These are phyloP conservation scores for Pyricularia grisea DNA, from an alignment of 2,329 filamentous ascomycete species.

Conservation along the genomic window DNA sequence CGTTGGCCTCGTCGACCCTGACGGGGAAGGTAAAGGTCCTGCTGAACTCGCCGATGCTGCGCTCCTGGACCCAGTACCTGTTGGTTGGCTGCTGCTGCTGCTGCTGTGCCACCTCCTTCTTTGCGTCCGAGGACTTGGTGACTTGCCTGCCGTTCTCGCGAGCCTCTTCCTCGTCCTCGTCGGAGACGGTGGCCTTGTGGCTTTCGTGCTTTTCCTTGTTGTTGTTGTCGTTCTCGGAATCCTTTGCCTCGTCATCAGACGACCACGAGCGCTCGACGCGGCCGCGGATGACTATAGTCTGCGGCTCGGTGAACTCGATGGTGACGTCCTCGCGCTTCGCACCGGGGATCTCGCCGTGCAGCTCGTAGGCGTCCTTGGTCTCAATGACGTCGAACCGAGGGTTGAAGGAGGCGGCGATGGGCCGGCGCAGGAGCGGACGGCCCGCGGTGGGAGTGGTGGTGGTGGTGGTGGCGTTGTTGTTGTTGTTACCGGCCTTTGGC, in stretches of 20 bases:
- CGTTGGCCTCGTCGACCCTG: constrained; percentile 51
- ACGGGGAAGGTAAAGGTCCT: constrained; percentile 60
- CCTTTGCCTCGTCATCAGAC: constrained; percentile 22
- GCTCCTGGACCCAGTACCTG: constrained; percentile 60
- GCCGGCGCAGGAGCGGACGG: constrained; percentile 8
- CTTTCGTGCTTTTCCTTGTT: constrained; percentile 2
- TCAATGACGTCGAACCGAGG: constrained; percentile 76
- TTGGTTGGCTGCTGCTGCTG: constrained; percentile 11
- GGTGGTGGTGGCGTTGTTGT: not conserved
- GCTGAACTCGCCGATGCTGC: constrained; percentile 56
- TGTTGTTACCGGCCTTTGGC: constrained; percentile 10
- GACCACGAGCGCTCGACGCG: constrained; percentile 52
- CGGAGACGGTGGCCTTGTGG: constrained; percentile 53
- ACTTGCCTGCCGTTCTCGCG: constrained; percentile 16
- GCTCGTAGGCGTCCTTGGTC: constrained; percentile 57
- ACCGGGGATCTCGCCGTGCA: constrained; percentile 72
- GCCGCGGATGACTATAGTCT: constrained; percentile 64
- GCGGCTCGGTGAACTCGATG: constrained; percentile 70
- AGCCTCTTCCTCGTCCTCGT: constrained; percentile 32
- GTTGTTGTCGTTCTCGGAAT: constrained; percentile 26
- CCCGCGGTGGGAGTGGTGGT: not conserved
- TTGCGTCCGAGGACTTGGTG: constrained; percentile 20
- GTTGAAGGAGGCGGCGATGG: constrained; percentile 43
- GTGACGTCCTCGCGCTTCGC: constrained; percentile 63
- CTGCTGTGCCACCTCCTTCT: constrained; percentile 18